Conservation (phyloP, 208 protist genomes). For the Acanthamoeba sp. region DNA sequence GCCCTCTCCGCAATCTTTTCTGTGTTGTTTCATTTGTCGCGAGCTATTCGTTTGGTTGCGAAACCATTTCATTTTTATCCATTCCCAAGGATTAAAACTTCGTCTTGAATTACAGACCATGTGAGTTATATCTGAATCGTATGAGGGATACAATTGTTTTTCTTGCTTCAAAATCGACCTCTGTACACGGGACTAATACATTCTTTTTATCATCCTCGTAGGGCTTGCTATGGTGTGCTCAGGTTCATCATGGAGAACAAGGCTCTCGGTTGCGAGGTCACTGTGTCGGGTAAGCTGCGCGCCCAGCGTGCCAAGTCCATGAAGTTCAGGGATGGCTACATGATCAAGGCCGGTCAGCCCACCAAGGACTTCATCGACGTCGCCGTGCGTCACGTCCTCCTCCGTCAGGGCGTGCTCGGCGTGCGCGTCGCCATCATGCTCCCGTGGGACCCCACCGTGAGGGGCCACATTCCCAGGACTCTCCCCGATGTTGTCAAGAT, state of each 20-base stretch:
- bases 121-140: slow-evolving; percentile 5
- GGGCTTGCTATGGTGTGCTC: slow-evolving; percentile 99
- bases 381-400: slow-evolving; percentile 97
- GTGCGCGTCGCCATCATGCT: slow-evolving; percentile 99
- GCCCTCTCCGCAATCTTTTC: not conserved
- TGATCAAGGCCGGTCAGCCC: slow-evolving; percentile 94
- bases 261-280: slow-evolving; percentile 99
- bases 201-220: not conserved
- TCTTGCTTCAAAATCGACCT: not conserved
- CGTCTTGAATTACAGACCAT: not conserved
- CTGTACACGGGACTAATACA: not conserved
- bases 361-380: slow-evolving; percentile 95
- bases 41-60: not conserved
- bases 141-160: not conserved
- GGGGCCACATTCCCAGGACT: slow-evolving; percentile 83
- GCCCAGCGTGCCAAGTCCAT: slow-evolving; percentile 99
- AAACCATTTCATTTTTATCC: not conserved
- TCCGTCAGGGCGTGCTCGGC: slow-evolving; percentile 98
- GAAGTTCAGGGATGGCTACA: slow-evolving; percentile 99
- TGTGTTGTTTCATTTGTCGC: not conserved
- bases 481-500: slow-evolving; percentile 89
- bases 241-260: slow-evolving; percentile 98
- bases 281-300: slow-evolving; percentile 99
- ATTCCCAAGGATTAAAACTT: not conserved
- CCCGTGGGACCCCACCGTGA: slow-evolving; percentile 93